Conservation (phyloP, 2,329 filamentous ascomycete species). For the Paraphaeosphaeria minitans region DNA sequence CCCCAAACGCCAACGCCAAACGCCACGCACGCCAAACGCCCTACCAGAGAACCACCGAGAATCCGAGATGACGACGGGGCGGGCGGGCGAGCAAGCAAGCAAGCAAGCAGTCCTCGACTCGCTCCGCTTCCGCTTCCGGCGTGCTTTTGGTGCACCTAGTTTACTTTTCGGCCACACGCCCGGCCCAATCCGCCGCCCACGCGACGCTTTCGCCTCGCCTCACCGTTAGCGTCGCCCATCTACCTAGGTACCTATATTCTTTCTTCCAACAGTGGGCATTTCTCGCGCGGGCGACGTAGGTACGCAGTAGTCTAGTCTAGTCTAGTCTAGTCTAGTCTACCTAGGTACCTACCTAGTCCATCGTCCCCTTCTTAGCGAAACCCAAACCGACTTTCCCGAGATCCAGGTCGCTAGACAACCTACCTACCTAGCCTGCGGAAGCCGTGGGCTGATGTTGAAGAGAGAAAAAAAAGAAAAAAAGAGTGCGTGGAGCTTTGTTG, state of each 20-base stretch:
- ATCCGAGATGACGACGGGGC: neutral
- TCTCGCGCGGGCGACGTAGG: neutral
- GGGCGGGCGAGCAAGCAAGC: no score
- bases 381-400: neutral
- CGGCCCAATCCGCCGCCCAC: neutral
- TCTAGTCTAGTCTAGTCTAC: no score
- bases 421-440: conserved; percentile 1
- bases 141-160: no score
- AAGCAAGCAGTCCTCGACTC: neutral
- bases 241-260: neutral
- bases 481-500: no score
- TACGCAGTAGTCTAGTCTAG: no score
- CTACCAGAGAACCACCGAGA: neutral
- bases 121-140: no score
- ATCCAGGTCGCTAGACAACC: neutral
- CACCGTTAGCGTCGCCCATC: no score
- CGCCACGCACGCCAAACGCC: neutral
- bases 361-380: neutral
- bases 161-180: neutral
- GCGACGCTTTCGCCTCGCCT: no score
- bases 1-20: neutral
- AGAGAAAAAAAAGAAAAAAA: no score
- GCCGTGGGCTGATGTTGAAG: neutral
- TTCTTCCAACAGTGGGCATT: neutral
- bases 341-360: neutral